Conservation (phyloP, 164 flowering plant species). For the Cinnamomum micranthum region DNA sequence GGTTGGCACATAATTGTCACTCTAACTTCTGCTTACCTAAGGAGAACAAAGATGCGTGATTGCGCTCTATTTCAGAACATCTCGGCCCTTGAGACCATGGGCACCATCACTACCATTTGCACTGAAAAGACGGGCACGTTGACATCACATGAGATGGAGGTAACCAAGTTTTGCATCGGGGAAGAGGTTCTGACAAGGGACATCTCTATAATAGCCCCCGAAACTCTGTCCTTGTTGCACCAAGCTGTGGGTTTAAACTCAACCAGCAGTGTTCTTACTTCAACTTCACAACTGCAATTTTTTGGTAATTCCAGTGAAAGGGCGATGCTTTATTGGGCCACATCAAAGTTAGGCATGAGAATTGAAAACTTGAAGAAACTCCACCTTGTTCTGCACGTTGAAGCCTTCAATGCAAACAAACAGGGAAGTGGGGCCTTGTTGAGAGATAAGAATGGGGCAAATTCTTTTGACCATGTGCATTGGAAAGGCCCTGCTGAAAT, state of each 20-base stretch:
- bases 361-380: slow-evolving; percentile 16
- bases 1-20: slow-evolving; percentile 37
- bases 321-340: slow-evolving; percentile 61
- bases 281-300: slow-evolving; percentile 29
- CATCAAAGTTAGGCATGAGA: slow-evolving; percentile 25
- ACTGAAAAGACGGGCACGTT: slow-evolving; percentile 51
- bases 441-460: slow-evolving; percentile 23
- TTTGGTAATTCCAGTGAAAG: slow-evolving; percentile 63
- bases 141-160: slow-evolving; percentile 51
- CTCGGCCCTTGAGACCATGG: slow-evolving; percentile 37
- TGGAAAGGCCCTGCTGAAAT: slow-evolving; percentile 91
- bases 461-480: slow-evolving; percentile 36
- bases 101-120: slow-evolving; percentile 32
- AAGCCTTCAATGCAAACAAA: slow-evolving; percentile 42
- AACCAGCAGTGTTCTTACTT: slow-evolving; percentile 31
- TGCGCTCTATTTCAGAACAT: slow-evolving; percentile 32
- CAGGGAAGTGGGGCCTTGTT: slow-evolving; percentile 48
- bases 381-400: slow-evolving; percentile 25
- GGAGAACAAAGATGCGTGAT: slow-evolving; percentile 39
- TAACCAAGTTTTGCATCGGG: slow-evolving; percentile 50
- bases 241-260: slow-evolving; percentile 54
- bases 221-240: slow-evolving; percentile 30
- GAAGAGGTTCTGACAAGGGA: slow-evolving; percentile 18
- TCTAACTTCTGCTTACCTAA: slow-evolving; percentile 36
- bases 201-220: slow-evolving; percentile 11